Evolutionary conservation across 768 basidiomycete species (phyloP), one percentile per base, ranked within the genome.

Genomic region (Termitomyces sp.): DNA sequence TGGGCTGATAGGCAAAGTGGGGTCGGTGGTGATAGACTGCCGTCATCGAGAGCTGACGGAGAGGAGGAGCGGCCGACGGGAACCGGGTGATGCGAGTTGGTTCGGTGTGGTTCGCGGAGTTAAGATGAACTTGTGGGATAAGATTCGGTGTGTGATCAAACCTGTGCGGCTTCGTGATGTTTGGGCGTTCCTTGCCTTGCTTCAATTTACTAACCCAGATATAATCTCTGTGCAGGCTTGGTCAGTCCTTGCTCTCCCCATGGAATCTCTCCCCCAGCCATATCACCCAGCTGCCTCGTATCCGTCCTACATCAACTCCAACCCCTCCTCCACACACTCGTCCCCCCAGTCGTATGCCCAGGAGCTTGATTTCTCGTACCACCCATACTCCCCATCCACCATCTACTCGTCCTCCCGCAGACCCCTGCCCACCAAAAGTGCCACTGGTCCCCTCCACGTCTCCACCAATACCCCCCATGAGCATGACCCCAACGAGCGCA

Each of bases 401-500:
- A 62, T 66, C 1, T 69, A 68, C 54, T 54, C 66, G 15, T 55
- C 64, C 22, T n/a, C 62, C 16, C 68, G 65, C 44, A 66, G 67
- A 47, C 62, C 63, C 4, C 62, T 59, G 16, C 61, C 58, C 2
- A 22, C 59, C 16, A 66, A 63, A 55, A 66, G 67, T 33, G 56
- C 54, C 15, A 53, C 63, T 33, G 65, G 67, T 0, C 61, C 66
- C 27, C 70, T 75, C 36, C 76, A 77, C 58, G 77, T 80, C 20
- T 73, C 74, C 41, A 80, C 75, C 13, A 46, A 45, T 11, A 65
- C 71, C n/a, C 64, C 72, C 1, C 68, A 72, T 36, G 78, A 79
- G 44, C 73, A 74, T 33, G 78, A 77, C 61, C 76, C 74, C 4
- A 77, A 77, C 58, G 80, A 82, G 59, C 72, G 72, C 55, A 82